phyloP scores from a whole-genome alignment of 1,284 basidiomycete genomes.

The Leccinum insigne region DNA sequence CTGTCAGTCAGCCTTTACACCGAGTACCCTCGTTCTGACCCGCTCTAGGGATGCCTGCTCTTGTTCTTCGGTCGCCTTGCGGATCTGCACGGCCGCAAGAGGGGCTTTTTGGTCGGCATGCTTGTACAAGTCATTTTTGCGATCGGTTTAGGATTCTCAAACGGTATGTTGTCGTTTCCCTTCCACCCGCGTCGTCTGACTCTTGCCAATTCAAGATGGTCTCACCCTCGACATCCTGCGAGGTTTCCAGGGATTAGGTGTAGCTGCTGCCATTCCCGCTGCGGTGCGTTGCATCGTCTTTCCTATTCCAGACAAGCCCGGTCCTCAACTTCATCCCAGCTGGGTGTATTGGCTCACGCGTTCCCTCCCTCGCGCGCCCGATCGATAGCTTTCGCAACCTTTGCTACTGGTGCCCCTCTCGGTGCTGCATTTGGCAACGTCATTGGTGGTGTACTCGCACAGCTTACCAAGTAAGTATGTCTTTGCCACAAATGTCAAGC shows the following conservation, averaged over 20 bases:
- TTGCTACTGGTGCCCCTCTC: constrained; percentile 78
- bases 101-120: constrained; percentile 57
- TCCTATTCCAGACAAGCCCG: background rate
- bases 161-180: constrained; percentile 37
- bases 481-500: background rate
- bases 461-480: constrained; percentile 47
- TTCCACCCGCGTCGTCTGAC: background rate
- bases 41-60: constrained; percentile 63
- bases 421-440: constrained; percentile 71
- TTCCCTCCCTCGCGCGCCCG: constrained; percentile 71
- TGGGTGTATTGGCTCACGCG: constrained; percentile 76
- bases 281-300: constrained; percentile 45
- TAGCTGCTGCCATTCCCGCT: constrained; percentile 68
- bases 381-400: constrained; percentile 75
- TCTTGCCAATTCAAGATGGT: constrained; percentile 38
- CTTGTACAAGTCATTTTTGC: constrained; percentile 45
- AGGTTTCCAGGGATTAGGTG: constrained; percentile 69
- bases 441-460: constrained; percentile 70
- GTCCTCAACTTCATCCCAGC: constrained; percentile 36
- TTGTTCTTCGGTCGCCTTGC: constrained; percentile 30
- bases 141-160: constrained; percentile 54
- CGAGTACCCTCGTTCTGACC: constrained; percentile 11
- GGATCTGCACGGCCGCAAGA: constrained; percentile 61
- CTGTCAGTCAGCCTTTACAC: constrained; percentile 35
- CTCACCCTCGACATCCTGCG: constrained; percentile 64